Base-by-base conservation (phyloP, 1,284 basidiomycete genomes). In the Malassezia pachydermatis region DNA sequence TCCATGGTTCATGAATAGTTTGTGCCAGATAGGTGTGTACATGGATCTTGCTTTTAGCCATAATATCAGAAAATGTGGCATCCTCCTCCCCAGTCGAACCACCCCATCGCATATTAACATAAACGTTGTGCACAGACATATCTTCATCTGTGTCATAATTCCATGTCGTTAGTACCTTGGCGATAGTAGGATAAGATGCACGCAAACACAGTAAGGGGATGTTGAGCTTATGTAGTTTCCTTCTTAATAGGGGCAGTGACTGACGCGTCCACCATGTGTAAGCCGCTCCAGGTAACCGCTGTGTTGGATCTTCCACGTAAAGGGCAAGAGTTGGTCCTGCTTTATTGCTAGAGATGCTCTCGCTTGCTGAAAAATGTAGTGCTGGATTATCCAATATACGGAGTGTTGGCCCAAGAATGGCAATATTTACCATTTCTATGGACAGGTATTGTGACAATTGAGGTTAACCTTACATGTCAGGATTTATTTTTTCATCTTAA, bases 261-360 rank as follows among this genome's bases (percentile, higher is more conserved):
- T 42, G 35, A 8, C 47, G 30, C 9, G 47, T 48, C 47, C 47
- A 48, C 47, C 47, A 48, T 13, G 47, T 48, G 23, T 25, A 48
- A 5, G 47, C 47, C 1, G 32, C 40, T 13, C 47, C 47, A 9
- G 47, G 47, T 20, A 35, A 20, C 13, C 47, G 47, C 33, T 48
- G 47, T 8, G 47, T 48, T n/a, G 39, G 47, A 19, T 48, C 47
- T 27, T 48, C 47, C 1, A 48, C 34, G 20, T 42, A 34, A 24
- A 41, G 35, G 3, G 47, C 47, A 22, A 48, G 25, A 8, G 43
- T 41, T 2, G 39, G 19, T 9, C 38, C 46, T 6, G 20, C 36
- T 3, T 25, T 20, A 2, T 33, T 23, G 14, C 20, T 19, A 9
- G 10, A 17, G 20, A 2, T 35, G 16, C 6, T n/a, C 13, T 20